A percentile compares a stretch with the other conserved stretches of the same genome.
Conservation (phyloP, 2,329 filamentous ascomycete genomes). For the Exophiala sideris region DNA sequence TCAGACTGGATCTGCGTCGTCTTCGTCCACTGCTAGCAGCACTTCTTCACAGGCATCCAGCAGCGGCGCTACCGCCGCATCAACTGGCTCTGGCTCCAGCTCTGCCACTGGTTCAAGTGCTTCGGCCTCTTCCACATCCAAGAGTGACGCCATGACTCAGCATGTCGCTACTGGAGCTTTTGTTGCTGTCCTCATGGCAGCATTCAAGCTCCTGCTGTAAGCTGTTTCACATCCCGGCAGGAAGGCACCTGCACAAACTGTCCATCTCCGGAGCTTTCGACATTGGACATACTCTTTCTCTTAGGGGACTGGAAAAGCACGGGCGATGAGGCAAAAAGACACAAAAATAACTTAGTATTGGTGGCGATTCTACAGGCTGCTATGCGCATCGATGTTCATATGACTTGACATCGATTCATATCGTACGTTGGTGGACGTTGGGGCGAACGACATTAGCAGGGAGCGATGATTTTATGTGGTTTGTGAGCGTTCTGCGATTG, state of each 20-base stretch:
- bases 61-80: slow-evolving; percentile 29
- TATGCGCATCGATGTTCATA: neutral
- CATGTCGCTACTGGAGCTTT: slow-evolving; percentile 53
- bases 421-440: slow-evolving; percentile 4
- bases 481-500: slow-evolving; percentile 15
- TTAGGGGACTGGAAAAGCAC: slow-evolving; percentile 9
- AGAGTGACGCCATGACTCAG: slow-evolving; percentile 42
- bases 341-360: slow-evolving; percentile 5
- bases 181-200: slow-evolving; percentile 52
- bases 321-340: slow-evolving; percentile 1
- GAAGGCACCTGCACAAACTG: neutral
- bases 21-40: slow-evolving; percentile 32
- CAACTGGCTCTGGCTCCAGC: slow-evolving; percentile 33
- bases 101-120: slow-evolving; percentile 31
- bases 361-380: neutral
- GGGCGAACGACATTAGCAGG: slow-evolving; percentile 14
- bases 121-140: slow-evolving; percentile 24
- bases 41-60: slow-evolving; percentile 34
- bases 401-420: slow-evolving; percentile 15
- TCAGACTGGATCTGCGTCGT: slow-evolving; percentile 31
- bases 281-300: slow-evolving; percentile 20
- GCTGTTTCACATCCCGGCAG: neutral
- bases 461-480: slow-evolving; percentile 23
- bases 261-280: slow-evolving; percentile 7
- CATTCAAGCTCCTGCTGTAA: slow-evolving; percentile 59